Base-by-base conservation (phyloP, 2,329 filamentous ascomycete genomes). In the Penicillium brasilianum region DNA sequence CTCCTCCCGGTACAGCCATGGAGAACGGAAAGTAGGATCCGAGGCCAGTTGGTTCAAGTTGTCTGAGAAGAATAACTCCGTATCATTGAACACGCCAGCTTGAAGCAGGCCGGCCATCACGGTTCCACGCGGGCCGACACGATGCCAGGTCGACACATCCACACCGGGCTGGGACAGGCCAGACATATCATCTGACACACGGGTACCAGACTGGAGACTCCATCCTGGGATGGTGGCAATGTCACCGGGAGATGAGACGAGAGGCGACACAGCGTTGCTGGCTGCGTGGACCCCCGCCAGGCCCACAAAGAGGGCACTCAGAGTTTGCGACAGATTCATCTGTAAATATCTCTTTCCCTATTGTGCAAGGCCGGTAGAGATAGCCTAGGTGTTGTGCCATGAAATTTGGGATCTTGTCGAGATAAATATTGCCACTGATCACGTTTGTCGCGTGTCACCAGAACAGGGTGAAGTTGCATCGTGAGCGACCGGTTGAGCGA, bases 1-100 rank as follows among this genome's bases (percentile, higher is more conserved):
- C 60, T 87, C 83, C 41, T 82, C 75, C 13, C 86, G 80, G 65
- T 88, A 89, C 25, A 87, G 69, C 86, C 86, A 89, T 0, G 86
- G 84, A 0, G 82, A 79, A 0, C 75, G 70, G 59, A 88, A 88
- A 46, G 79, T 79, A 2, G 74, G 72, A 14, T 73, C 66, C 54
- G 85, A 78, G 37, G 87, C 69, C 16, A 65, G 67, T 14, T 72
- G 66, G 10, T 78, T 65, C 39, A 86, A 74, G 60, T 83, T 82
- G 25, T 83, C 74, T 0, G 84, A 87, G 70, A 81, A 87, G 73
- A 87, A 88, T 0, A 88, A 69, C 0, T 83, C 72, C 0, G 74
- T 73, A 49, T 88, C 85, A 22, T 80, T 77, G 73, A 85, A 86
- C 13, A 84, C 74, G 2, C 80, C 80, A 6, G 79, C 81, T 9